Conservation (phyloP, 75 land plant genomes). For the Pseudotsuga menziesii region DNA sequence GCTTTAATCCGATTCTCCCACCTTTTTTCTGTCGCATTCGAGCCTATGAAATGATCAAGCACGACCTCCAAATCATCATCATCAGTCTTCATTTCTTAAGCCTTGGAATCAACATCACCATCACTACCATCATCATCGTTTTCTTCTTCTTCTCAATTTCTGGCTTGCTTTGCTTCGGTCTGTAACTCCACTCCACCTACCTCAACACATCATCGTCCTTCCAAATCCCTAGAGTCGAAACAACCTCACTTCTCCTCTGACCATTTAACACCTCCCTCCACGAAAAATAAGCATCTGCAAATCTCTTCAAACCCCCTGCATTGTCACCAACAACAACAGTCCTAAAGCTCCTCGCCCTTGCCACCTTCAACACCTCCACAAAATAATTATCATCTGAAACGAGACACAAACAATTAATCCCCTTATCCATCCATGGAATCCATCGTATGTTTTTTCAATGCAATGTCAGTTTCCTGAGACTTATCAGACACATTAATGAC, state of each 20-base stretch:
- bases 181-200: conserved; percentile 40
- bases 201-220: conserved; percentile 43
- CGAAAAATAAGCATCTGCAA: conserved; percentile 57
- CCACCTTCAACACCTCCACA: conserved; percentile 48
- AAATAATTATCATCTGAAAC: conserved; percentile 81
- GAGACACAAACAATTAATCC: conserved; percentile 53
- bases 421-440: conserved; percentile 44
- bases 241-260: conserved; percentile 44
- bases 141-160: conserved; percentile 15
- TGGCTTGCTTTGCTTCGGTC: conserved; percentile 5
- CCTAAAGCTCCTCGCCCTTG: conserved; percentile 43
- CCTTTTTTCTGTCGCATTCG: not conserved
- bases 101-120: not conserved
- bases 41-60: not conserved
- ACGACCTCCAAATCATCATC: too few species aligned
- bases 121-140: conserved; percentile 4
- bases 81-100: not conserved
- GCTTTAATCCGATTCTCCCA: not conserved
- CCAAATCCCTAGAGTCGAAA: conserved; percentile 41
- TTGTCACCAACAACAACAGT: conserved; percentile 82
- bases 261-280: conserved; percentile 76
- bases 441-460: conserved; percentile 43
- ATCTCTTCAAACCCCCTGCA: conserved; percentile 40
- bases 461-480: conserved; percentile 53
- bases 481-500: conserved; percentile 55